These are phyloP conservation scores for Russula olivacea DNA, from an alignment of 768 basidiomycete genomes.

Conservation along the genomic window DNA sequence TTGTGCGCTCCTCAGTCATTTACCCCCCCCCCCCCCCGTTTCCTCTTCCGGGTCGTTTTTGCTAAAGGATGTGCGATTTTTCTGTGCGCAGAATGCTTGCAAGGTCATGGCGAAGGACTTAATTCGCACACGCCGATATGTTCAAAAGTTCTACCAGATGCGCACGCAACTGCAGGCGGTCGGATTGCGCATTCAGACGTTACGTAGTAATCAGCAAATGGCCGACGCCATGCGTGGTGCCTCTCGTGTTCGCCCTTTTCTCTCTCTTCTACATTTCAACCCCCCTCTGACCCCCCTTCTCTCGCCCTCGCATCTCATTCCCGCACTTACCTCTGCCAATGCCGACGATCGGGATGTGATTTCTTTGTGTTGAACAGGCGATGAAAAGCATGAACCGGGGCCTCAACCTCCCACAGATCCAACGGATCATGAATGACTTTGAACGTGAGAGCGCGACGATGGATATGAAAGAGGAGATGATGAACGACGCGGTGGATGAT, in stretches of 20 bases:
- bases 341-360: background rate
- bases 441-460: conserved; percentile 96
- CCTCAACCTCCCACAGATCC: conserved; percentile 90
- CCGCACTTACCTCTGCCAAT: background rate
- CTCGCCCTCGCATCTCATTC: background rate
- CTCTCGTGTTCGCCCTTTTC: conserved; percentile 60
- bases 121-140: conserved; percentile 88
- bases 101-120: conserved; percentile 99
- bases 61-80: background rate
- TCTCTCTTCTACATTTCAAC: background rate
- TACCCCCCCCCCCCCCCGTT: background rate
- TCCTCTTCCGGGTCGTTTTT: background rate
- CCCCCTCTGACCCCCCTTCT: no score
- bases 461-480: conserved; percentile 99
- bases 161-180: conserved; percentile 97
- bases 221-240: conserved; percentile 99
- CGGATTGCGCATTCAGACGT: conserved; percentile 88
- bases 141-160: conserved; percentile 99
- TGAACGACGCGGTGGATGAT: conserved; percentile 97
- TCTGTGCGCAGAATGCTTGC: conserved; percentile 75
- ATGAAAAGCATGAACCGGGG: conserved; percentile 98
- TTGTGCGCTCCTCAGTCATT: conserved; percentile 49
- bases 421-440: conserved; percentile 96
- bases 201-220: conserved; percentile 98
- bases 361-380: conserved; percentile 48